Conservation (phyloP, 768 basidiomycete genomes). For the Lactifluus echinatus region DNA sequence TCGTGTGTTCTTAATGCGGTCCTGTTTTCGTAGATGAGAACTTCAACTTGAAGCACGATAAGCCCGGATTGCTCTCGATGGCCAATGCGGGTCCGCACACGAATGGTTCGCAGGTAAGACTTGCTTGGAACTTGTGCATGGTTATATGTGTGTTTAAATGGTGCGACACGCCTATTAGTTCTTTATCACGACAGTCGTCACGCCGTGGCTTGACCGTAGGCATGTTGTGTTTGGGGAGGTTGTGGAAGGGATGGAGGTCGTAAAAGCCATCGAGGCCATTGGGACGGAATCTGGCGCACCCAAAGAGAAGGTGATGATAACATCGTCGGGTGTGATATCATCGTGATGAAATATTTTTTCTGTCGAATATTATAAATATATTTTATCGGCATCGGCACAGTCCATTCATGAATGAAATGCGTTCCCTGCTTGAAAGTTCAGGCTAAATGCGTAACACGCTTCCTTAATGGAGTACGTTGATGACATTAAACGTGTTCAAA, state of each 20-base stretch:
- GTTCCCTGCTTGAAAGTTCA: too few species aligned
- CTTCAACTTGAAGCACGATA: slow-evolving; percentile 32
- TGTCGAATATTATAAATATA: too few species aligned
- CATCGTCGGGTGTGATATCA: slow-evolving; percentile 15
- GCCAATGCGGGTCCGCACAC: slow-evolving; percentile 44
- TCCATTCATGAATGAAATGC: too few species aligned
- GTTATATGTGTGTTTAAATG: not conserved
- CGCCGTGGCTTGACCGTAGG: slow-evolving; percentile 35
- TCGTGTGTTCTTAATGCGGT: not conserved
- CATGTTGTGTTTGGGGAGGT: slow-evolving; percentile 40
- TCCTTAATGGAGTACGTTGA: too few species aligned
- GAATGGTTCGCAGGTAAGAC: slow-evolving; percentile 39
- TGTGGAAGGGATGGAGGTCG: slow-evolving; percentile 33
- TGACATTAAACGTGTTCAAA: too few species aligned
- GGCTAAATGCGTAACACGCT: too few species aligned
- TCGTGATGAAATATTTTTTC: too few species aligned
- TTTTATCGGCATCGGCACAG: too few species aligned
- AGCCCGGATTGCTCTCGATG: slow-evolving; percentile 38
- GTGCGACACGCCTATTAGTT: slow-evolving; percentile 25
- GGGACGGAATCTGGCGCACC: slow-evolving; percentile 18
- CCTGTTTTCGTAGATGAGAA: slow-evolving; percentile 29
- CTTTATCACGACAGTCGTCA: slow-evolving; percentile 33
- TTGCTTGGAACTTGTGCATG: too few species aligned
- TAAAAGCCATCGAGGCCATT: slow-evolving; percentile 28
- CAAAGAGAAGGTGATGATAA: slow-evolving; percentile 7